Conservation (phyloP, 2,329 filamentous ascomycete genomes). For the Cercospora brassicicola region DNA sequence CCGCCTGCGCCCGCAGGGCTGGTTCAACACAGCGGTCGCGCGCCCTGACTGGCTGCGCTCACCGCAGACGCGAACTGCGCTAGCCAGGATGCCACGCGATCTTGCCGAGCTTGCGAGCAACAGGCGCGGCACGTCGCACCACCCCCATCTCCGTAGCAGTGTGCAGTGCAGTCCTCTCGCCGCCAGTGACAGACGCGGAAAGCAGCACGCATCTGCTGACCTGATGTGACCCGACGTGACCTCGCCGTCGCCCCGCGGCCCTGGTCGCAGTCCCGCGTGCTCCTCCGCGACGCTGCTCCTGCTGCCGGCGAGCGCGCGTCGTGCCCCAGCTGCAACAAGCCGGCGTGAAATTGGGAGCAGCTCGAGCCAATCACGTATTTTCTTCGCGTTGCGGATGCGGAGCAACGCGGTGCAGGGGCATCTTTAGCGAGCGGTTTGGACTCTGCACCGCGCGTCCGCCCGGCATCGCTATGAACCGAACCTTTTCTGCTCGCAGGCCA, state of each 20-base stretch:
- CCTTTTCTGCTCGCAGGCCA: background rate
- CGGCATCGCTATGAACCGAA: constrained; percentile 15
- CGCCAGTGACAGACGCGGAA: background rate
- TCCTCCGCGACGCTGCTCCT: background rate
- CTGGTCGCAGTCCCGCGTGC: background rate
- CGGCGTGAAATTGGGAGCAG: background rate
- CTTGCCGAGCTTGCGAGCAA: background rate
- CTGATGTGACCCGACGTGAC: background rate
- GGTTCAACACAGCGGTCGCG: background rate
- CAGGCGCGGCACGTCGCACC: background rate
- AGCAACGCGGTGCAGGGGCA: background rate
- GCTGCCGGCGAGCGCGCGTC: background rate
- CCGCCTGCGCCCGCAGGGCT: background rate
- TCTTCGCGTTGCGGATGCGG: background rate
- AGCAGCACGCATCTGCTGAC: background rate
- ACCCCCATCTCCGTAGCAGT: background rate
- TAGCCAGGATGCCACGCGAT: constrained; percentile 9
- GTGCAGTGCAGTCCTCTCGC: background rate
- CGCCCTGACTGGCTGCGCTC: background rate
- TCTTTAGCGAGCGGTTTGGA: background rate
- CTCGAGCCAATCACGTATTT: background rate
- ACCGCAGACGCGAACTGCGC: background rate
- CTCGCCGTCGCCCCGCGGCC: background rate
- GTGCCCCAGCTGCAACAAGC: background rate
- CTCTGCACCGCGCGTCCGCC: background rate